Base-by-base conservation (phyloP, 2,329 filamentous ascomycete genomes). In the Cladosporium velox region DNA sequence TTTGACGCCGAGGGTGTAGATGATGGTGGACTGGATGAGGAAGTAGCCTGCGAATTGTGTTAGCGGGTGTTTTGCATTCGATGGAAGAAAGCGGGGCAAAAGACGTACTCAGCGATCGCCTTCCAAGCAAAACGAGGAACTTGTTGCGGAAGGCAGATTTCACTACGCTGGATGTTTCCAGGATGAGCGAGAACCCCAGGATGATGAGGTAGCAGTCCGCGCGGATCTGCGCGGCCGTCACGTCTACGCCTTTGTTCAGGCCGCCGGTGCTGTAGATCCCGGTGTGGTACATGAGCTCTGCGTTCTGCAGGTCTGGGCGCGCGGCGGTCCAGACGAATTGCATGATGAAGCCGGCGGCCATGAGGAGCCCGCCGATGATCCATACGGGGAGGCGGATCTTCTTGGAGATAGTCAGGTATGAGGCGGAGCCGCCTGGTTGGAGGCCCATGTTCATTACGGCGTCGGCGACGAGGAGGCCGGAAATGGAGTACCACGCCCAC, bases 401-500 rank as follows among this genome's bases (percentile, higher is more conserved):
- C 15, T 73, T 76, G 1, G 59, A 65, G 12, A 69, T 49, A 1
- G 72, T 69, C 32, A 65, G 54, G 10, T 24, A 47, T 5, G 64
- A 59, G 26, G 44, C 57, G 18, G 55, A 12, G 4, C 35, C 55
- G 11, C 57, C 55, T 11, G 64, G 57, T 10, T 71, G 73, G 62
- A 82, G 77, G 55, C 79, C 71, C 76, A 81, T 80, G 68, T 81
- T 79, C 64, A 79, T 72, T 15, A 79, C 76, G 18, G 77, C 73
- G 64, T 83, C 81, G 6, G 78, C 76, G 30, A 82, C 69, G 7
- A 72, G 73, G 0, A 83, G 74, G 5, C 79, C 80, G 1, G 78
- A 77, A 49, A 82, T 75, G 18, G 78, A 78, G 67, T 79, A 82
- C 80, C 80, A 82, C 0, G 80, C 80, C 79, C 80, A 83, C 11